Base-by-base conservation (phyloP, 2,329 filamentous ascomycete genomes). In the Botrytis cinerea region DNA sequence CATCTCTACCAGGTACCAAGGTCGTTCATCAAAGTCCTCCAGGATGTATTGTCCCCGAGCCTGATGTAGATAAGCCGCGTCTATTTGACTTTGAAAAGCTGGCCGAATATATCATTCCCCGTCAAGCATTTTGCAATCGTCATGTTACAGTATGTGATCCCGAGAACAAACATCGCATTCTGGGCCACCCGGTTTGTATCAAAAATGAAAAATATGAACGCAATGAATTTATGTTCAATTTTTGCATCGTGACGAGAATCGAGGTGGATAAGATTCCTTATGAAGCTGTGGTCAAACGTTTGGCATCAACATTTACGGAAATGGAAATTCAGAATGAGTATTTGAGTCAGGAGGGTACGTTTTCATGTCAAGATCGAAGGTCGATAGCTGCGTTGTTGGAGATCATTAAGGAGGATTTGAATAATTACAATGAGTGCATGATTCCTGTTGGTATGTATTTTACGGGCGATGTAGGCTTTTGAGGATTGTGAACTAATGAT, bases 201-300 rank as follows among this genome's bases (percentile, higher is more conserved):
- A 90, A 92, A 70, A 89, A 94, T 76, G 88, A 90, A 72, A 91
- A 92, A 78, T 97, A 98, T 80, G 90, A 92, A 80, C 91, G 96
- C 74, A 97, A 97, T 83, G 93, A 97, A 82, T 98, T 98, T 85
- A 97, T 98, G 81, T 99, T 98, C 88, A 98, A 98, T 83, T 97
- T 98, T 81, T 94, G 94, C 74, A 86, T 98, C 62, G 92, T 97
- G 43, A 86, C 97, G 68, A 88, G 92, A 69, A 88, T 90, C 73
- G 85, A 87, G 48, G 85, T 87, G 6, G 93, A 97, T 80, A 92
- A 92, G 81, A 88, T 89, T 67, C 92, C 91, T 48, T 97, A 94
- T 81, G 93, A 95, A 82, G 91, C 91, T 76, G 93, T 98, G 46
- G 94, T 97, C 71, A 87, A 92, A 77, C 93, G 97, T 79, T 86